These are phyloP conservation scores for Magnaporthiopsis incrustans DNA, from an alignment of 2,329 filamentous ascomycete species.

Conservation along the genomic window DNA sequence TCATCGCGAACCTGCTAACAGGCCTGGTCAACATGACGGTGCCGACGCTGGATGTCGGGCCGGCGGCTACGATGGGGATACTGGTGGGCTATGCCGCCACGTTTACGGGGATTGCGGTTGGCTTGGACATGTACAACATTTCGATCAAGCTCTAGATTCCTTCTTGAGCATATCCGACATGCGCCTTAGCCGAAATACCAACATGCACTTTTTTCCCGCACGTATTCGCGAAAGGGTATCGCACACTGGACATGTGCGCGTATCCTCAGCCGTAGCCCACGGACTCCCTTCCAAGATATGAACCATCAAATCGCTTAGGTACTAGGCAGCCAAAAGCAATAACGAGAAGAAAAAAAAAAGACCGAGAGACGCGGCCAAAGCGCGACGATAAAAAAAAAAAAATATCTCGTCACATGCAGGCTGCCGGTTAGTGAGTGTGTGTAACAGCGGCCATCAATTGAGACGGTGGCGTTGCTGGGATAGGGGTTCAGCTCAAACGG, in stretches of 20 bases:
- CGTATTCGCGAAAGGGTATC: background rate
- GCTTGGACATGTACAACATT: slow-evolving; percentile 55
- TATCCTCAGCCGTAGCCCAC: too few species aligned
- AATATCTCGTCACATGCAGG: too few species aligned
- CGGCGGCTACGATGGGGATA: slow-evolving; percentile 61
- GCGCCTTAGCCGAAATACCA: background rate
- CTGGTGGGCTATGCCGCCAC: slow-evolving; percentile 63
- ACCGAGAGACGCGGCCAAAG: too few species aligned
- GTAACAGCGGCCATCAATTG: background rate
- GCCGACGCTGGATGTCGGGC: slow-evolving; percentile 66
- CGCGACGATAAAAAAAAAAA: too few species aligned
- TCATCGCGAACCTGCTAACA: slow-evolving; percentile 83
- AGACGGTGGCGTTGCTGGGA: too few species aligned
- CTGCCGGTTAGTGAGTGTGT: background rate
- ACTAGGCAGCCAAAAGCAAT: too few species aligned
- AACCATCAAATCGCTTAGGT: too few species aligned
- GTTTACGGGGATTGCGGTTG: slow-evolving; percentile 60
- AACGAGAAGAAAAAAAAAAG: too few species aligned
- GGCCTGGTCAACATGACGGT: slow-evolving; percentile 83
- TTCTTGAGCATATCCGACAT: background rate
- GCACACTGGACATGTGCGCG: too few species aligned
- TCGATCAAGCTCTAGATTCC: slow-evolving; percentile 58
- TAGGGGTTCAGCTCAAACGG: background rate
- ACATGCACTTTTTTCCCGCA: background rate
- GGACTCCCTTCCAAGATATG: too few species aligned